Evolutionary conservation across 768 basidiomycete genomes (phyloP), one percentile per base, ranked within the genome.

Genomic region (Russula sp.): DNA sequence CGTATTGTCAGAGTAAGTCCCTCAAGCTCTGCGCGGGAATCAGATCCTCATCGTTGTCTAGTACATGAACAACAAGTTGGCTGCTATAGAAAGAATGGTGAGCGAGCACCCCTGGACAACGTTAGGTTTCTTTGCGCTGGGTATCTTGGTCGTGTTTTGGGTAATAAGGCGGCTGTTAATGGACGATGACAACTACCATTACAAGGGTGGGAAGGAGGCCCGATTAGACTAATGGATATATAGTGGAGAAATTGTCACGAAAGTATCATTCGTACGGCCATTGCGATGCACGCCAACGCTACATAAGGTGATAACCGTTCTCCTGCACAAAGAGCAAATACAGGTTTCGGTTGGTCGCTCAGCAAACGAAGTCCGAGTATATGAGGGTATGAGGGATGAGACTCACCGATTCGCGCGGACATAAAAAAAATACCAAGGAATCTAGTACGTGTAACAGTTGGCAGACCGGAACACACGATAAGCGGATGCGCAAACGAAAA

Each of bases 221-320:
- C 65, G 67, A 20, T 18, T 69, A 34, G 67, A 69, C 40, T 69
- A 50, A 6, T 4, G 49, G 8, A 55, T n/a, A 49, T 54, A 30
- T 52, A 63, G n/a, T 8, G 5, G 28, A 11, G 26, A 32, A n/a
- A 3, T 28, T 5, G 11, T 73, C 67, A 83, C 71, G 77, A 79
- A 34, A 75, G 71, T 57, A 88, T 71, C 62, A 94, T 83, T 42
- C 86, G 86, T 52, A 88, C 79, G 0, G 94, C 97, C 97, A 99
- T 98, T 28, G 85, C 84, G 26, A 98, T 76, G 73, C 96, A 98
- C 18, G 96, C 93, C 16, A 99, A 74, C 7, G 90, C 88, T 18
- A 99, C 97, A 70, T 98, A 98, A 44, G 96, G 97, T 32, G 96
- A 98, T 51, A 99, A 78, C 22, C 97, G 84, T 75, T 98, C 97